phyloP scores from a whole-genome alignment of 1,284 basidiomycete genomes.

The Rhodotorula sp. region DNA sequence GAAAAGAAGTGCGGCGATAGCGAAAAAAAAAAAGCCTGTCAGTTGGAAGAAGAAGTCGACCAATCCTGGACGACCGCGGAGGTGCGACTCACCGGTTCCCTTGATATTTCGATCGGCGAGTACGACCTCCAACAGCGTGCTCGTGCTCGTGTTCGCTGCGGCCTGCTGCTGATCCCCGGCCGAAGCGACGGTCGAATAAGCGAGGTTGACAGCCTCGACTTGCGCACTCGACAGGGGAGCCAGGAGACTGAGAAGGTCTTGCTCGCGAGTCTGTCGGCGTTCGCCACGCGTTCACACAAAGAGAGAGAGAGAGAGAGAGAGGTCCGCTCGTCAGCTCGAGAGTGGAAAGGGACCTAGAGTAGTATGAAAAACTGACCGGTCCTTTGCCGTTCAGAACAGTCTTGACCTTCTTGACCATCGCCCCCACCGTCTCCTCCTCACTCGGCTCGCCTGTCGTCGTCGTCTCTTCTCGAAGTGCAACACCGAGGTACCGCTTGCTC shows the following conservation, averaged over 20 bases:
- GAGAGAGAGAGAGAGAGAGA: too few species aligned
- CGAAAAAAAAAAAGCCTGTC: too few species aligned
- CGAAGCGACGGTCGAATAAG: conserved; percentile 4
- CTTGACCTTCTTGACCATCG: conserved; percentile 8
- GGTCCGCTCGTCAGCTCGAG: too few species aligned
- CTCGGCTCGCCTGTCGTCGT: conserved; percentile 15
- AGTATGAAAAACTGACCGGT: not conserved
- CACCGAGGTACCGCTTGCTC: conserved; percentile 32
- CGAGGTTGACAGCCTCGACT: conserved; percentile 25
- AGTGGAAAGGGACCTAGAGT: not conserved
- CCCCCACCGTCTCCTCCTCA: conserved; percentile 8
- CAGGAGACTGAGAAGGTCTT: conserved; percentile 6
- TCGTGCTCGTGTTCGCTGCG: too few species aligned
- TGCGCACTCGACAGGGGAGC: conserved; percentile 22
- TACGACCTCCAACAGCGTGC: conserved; percentile 18
- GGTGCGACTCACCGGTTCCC: conserved; percentile 18
- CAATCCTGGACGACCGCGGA: too few species aligned
- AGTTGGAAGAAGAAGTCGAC: too few species aligned
- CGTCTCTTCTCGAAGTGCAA: conserved; percentile 1
- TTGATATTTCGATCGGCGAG: conserved; percentile 23
- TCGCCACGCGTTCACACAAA: not conserved
- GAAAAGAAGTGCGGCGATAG: too few species aligned
- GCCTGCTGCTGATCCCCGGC: not conserved
- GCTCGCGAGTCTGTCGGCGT: conserved; percentile 17
- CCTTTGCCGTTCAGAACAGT: conserved; percentile 10